Evolutionary conservation across 257 asterid genomes (phyloP).

Genomic region (Capsicum rhomboideum): DNA sequence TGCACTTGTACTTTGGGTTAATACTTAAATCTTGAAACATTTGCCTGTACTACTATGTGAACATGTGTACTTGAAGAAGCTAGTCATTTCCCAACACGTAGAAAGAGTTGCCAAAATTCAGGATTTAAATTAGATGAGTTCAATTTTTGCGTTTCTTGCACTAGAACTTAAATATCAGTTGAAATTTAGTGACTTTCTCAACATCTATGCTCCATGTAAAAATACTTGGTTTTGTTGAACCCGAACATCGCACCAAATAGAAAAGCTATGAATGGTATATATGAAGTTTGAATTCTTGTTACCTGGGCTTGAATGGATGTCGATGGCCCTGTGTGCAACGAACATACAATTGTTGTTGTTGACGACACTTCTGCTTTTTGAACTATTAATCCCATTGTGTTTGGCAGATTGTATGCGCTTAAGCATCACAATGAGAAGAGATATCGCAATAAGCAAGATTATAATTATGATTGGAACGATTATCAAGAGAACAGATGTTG

Average conservation of each 20-base stretch:
- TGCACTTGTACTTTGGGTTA: neutral
- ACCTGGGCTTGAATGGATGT: constrained; percentile 50
- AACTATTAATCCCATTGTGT: neutral
- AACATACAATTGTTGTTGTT: constrained; percentile 41
- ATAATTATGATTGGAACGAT: constrained; percentile 45
- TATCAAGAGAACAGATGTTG: constrained; percentile 46
- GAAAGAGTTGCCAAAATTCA: neutral
- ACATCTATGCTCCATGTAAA: neutral
- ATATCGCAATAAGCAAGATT: constrained; percentile 44
- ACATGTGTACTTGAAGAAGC: neutral
- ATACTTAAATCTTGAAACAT: neutral
- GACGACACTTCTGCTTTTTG: constrained; percentile 15
- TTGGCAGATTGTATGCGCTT: constrained; percentile 35
- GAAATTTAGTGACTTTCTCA: neutral
- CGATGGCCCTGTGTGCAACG: constrained; percentile 45
- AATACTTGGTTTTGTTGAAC: neutral
- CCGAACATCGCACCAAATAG: neutral
- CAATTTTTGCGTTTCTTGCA: neutral
- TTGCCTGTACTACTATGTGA: neutral
- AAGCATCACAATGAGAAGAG: constrained; percentile 44
- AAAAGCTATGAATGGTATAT: neutral
- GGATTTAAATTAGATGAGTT: neutral
- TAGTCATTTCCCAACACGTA: neutral
- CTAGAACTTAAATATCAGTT: neutral
- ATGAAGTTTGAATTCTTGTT: neutral